Evolutionary conservation across 2,329 filamentous ascomycete genomes (phyloP), one percentile per base, ranked within the genome.

Genomic region (Biscogniauxia mediterranea): DNA sequence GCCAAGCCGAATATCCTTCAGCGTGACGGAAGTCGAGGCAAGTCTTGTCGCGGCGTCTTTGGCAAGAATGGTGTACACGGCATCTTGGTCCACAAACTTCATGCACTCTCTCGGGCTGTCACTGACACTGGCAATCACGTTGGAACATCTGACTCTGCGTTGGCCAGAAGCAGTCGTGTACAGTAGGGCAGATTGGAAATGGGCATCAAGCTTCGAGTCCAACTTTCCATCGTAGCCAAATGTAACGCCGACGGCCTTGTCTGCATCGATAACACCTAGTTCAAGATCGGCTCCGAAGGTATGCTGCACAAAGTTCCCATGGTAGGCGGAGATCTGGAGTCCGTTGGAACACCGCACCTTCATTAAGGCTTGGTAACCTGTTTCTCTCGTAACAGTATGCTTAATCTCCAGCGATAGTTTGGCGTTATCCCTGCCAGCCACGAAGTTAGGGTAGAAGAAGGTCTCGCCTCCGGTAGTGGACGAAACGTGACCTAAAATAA

Each of bases 311-410:
- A 98, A 99, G 78, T 96, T 97, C 68, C 95, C 95, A 71, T 97
- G 92, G 73, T 99, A 99, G n/a, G 87, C 86, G 17, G 92, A 88
- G 17, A 99, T 90, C 74, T 99, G 95, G 57, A 99, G 82, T 19
- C 95, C 95, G 70, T 97, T 99, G 19, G 93, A 97, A 79, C 95
- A 99, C 64, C 95, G 90, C 61, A 99, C 94, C 81, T 99, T 99
- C 92, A 99, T 96, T 69, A 99, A 81, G 20, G 93, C 93, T 77
- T 97, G 94, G 79, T 92, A 98, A 21, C 95, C 95, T 54, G 94
- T 97, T 75, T 97, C 93, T 64, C 95, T 85, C 2, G 88, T 93
- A 28, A 97, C 87, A 0, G 91, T 88, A 71, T 97, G 94, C 67
- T 88, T 86, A 66, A 99, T 87, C 78, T 99, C 95, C 54, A 89